Percentiles rank a stretch among this genome's conserved stretches.
phyloP scores from a whole-genome alignment of 495 filamentous ascomycete species.

The Penicillium waksmanii region DNA sequence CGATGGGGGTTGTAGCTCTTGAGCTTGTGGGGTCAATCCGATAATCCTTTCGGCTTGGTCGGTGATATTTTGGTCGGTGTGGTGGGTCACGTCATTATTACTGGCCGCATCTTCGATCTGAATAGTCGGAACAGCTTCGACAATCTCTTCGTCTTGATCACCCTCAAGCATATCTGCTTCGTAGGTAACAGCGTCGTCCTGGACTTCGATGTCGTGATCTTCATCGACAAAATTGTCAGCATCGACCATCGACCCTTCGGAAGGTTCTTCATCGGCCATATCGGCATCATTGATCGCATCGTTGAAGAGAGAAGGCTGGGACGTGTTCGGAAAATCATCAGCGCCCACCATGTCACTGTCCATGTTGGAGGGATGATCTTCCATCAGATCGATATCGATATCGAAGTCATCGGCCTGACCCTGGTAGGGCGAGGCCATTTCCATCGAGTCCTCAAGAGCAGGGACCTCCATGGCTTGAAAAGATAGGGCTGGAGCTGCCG shows the following conservation, averaged over 20 bases:
- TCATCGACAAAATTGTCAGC: constrained; percentile 36
- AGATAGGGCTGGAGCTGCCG: constrained; percentile 36
- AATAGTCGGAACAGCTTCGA: constrained; percentile 35
- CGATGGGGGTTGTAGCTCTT: background rate
- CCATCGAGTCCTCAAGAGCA: constrained; percentile 55
- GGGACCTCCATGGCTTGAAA: constrained; percentile 48
- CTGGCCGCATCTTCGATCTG: constrained; percentile 24
- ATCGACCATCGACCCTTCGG: constrained; percentile 46
- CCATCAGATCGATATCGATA: constrained; percentile 72
- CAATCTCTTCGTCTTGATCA: constrained; percentile 41
- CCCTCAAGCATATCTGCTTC: constrained; percentile 51
- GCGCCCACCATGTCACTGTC: constrained; percentile 70
- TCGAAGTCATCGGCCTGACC: constrained; percentile 69
- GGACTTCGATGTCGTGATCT: constrained; percentile 40
- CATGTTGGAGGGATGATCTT: constrained; percentile 49
- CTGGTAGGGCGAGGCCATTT: constrained; percentile 53
- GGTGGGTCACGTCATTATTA: constrained; percentile 17
- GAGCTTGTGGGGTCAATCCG: background rate
- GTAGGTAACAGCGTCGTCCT: constrained; percentile 40
- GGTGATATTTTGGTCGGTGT: constrained; percentile 19
- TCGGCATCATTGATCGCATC: constrained; percentile 47
- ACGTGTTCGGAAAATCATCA: constrained; percentile 41
- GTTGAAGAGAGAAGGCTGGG: constrained; percentile 39
- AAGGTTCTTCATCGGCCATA: constrained; percentile 55
- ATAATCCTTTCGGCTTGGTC: constrained; percentile 9